These are phyloP conservation scores for Bolboschoenus planiculmis DNA, from an alignment of 176 grass and related monocot genomes.

Conservation along the genomic window DNA sequence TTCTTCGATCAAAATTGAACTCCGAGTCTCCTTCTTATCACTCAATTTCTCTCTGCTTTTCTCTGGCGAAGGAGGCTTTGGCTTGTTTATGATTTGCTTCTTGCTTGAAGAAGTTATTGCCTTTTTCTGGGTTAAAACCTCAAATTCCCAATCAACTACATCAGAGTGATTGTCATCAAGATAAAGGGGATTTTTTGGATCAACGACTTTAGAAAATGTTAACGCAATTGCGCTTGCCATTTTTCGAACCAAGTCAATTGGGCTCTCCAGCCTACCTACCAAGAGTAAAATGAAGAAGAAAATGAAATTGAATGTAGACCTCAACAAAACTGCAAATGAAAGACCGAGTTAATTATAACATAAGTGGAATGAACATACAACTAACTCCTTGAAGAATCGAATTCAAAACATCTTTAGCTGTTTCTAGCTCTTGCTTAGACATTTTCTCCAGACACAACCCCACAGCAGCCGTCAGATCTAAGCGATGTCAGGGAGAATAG, in stretches of 20 bases:
- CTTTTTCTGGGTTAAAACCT: constrained; percentile 49
- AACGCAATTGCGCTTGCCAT: constrained; percentile 86
- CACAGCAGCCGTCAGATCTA: constrained; percentile 89
- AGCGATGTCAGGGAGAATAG: constrained; percentile 29
- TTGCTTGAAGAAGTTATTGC: constrained; percentile 29
- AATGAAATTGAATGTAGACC: not conserved
- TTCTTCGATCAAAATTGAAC: constrained; percentile 35
- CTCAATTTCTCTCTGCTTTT: constrained; percentile 33
- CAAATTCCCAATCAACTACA: constrained; percentile 78
- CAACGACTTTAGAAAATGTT: constrained; percentile 87
- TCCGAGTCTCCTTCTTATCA: constrained; percentile 36
- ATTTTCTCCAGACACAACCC: constrained; percentile 79
- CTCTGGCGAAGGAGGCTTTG: constrained; percentile 28
- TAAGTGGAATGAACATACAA: constrained; percentile 43
- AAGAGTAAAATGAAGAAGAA: constrained; percentile 28
- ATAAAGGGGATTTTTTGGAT: constrained; percentile 86
- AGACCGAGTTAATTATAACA: constrained; percentile 18
- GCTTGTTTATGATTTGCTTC: constrained; percentile 31
- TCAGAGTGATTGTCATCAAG: constrained; percentile 85
- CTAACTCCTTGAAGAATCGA: constrained; percentile 91
- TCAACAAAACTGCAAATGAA: not conserved
- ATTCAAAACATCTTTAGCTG: constrained; percentile 69
- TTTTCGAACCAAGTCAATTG: constrained; percentile 74
- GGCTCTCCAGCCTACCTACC: constrained; percentile 90
- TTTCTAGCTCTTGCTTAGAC: constrained; percentile 77